A percentile compares a stretch with the other conserved stretches of the same genome.
phyloP scores from a whole-genome alignment of 352 stramenopile species.

The Halophytophthora batemanensis region DNA sequence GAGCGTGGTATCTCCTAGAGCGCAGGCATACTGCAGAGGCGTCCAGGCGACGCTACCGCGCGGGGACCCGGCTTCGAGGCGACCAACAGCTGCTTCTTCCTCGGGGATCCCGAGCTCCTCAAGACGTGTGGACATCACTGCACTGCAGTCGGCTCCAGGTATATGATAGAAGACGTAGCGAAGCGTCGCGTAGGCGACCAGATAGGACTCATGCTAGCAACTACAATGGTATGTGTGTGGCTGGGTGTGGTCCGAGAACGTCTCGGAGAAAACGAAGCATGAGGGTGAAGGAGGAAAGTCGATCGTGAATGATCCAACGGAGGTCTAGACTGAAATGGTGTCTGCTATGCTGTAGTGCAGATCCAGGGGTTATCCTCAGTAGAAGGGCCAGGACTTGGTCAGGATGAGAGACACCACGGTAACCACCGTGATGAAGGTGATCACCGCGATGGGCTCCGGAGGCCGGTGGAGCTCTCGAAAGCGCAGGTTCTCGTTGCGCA shows the following conservation, averaged over 20 bases:
- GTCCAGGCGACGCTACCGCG: conserved; percentile 62
- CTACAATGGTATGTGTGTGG: too few relatives aligned
- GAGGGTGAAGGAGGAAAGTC: neutral
- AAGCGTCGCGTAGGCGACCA: conserved; percentile 14
- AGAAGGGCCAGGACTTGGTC: conserved; percentile 79
- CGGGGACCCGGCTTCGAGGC: conserved; percentile 58
- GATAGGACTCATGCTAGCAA: neutral
- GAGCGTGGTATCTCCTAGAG: conserved; percentile 53
- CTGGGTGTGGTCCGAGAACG: too few relatives aligned
- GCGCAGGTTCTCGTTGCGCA: conserved; percentile 69
- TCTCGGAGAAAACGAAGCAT: too few relatives aligned
- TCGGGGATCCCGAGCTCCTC: conserved; percentile 37
- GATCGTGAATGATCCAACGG: neutral
- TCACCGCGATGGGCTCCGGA: conserved; percentile 63
- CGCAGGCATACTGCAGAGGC: conserved; percentile 71
- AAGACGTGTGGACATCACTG: conserved; percentile 13
- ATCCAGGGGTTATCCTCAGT: conserved; percentile 22
- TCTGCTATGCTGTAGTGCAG: neutral
- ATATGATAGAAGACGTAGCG: neutral
- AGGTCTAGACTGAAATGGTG: conserved; percentile 5
- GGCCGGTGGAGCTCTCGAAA: conserved; percentile 73
- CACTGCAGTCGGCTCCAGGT: conserved; percentile 12
- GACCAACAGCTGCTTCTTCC: conserved; percentile 14
- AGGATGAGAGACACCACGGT: conserved; percentile 68
- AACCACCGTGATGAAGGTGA: conserved; percentile 44